Conservation (phyloP, 1,284 basidiomycete species). For the Ganoderma lucidum region DNA sequence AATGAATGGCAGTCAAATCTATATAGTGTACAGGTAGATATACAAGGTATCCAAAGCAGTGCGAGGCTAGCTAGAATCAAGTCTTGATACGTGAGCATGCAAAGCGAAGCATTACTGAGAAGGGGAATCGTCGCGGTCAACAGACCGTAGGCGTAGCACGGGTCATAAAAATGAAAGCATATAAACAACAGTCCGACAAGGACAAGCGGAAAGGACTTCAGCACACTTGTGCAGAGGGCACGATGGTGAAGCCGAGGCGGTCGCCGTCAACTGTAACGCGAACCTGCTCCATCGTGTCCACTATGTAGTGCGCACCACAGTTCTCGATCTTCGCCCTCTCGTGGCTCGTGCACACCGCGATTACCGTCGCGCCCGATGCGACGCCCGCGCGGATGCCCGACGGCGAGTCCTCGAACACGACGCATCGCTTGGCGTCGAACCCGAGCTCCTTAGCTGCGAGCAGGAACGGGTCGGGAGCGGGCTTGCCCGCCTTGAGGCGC, state of each 20-base stretch:
- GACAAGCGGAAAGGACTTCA: background rate
- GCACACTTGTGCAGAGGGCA: background rate
- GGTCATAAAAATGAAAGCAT: background rate
- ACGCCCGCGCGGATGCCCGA: constrained; percentile 79
- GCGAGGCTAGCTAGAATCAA: background rate
- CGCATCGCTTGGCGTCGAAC: constrained; percentile 61
- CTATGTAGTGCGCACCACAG: constrained; percentile 73
- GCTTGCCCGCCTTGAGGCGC: constrained; percentile 71
- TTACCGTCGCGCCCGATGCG: constrained; percentile 76
- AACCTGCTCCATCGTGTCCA: constrained; percentile 68
- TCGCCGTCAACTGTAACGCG: constrained; percentile 51
- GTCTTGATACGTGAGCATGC: background rate
- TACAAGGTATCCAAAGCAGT: constrained; percentile 5
- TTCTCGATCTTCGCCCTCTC: constrained; percentile 61
- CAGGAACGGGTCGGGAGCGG: constrained; percentile 78
- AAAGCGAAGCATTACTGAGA: background rate
- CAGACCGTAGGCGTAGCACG: background rate
- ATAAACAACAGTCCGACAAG: background rate
- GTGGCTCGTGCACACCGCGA: constrained; percentile 80
- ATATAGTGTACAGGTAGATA: constrained; percentile 2
- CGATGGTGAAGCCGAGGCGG: constrained; percentile 49
- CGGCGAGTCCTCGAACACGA: constrained; percentile 82
- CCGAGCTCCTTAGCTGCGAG: constrained; percentile 79
- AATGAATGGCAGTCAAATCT: background rate
- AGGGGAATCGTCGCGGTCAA: constrained; percentile 1